A percentile compares a stretch with the other conserved stretches of the same genome.
Conservation (phyloP, 345 rosid species). For the Angophora floribunda region DNA sequence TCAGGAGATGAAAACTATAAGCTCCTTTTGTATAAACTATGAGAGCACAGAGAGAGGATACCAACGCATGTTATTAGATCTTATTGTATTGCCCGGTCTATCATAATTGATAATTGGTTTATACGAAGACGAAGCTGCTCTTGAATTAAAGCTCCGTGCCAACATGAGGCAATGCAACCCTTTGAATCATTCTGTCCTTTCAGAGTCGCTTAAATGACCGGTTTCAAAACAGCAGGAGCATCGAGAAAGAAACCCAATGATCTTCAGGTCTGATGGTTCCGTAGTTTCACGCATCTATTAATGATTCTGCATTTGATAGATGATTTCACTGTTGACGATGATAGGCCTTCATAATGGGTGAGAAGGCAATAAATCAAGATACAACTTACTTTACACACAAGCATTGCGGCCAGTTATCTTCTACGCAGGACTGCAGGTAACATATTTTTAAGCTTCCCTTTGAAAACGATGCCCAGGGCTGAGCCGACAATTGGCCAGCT, state of each 20-base stretch:
- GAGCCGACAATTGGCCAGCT: constrained; percentile 62
- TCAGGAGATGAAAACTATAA: background rate
- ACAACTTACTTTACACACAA: background rate
- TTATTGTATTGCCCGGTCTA: background rate
- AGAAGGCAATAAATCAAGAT: background rate
- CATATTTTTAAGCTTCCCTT: constrained; percentile 31
- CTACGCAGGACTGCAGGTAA: background rate
- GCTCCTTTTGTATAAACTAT: background rate
- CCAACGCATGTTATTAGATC: background rate
- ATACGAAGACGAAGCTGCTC: background rate
- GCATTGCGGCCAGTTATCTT: background rate
- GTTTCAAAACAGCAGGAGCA: background rate
- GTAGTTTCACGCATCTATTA: background rate
- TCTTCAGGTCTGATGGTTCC: background rate
- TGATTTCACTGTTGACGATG: background rate
- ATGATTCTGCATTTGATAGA: background rate
- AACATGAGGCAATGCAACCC: background rate
- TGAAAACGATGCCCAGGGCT: constrained; percentile 19
- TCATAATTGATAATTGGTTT: background rate
- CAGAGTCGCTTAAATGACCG: background rate
- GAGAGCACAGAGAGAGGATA: background rate
- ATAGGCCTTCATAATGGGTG: background rate
- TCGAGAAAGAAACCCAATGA: background rate
- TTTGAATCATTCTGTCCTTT: background rate
- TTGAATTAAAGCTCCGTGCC: background rate